Conservation (phyloP, 2,329 filamentous ascomycete genomes). For the Arachnopeziza araneosa region DNA sequence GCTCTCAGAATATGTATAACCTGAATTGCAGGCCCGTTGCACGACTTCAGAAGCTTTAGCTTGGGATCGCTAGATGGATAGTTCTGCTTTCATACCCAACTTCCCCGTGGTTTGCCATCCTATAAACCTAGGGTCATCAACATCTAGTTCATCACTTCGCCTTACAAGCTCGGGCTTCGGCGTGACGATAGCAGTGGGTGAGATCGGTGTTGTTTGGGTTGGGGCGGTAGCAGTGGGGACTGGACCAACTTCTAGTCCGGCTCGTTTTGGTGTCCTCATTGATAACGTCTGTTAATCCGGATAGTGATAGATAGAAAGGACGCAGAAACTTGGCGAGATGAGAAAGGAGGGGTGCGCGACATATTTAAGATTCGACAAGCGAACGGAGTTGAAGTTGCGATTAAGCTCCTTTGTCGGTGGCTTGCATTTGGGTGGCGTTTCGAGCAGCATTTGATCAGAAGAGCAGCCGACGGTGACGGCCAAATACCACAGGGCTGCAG, state of each 20-base stretch:
- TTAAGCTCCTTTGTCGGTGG: no score
- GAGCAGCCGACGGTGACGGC: not conserved
- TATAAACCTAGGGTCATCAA: not conserved
- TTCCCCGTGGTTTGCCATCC: not conserved
- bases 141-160: not conserved
- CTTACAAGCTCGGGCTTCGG: not conserved
- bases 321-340: no score
- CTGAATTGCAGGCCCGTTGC: not conserved
- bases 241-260: not conserved
- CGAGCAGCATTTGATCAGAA: not conserved
- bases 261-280: not conserved
- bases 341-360: no score
- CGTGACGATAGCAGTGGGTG: not conserved
- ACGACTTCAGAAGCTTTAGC: not conserved
- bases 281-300: no score
- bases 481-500: not conserved
- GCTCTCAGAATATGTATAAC: not conserved
- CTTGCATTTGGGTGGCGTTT: no score
- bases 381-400: no score
- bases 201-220: not conserved
- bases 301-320: no score
- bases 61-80: no score
- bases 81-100: no score
- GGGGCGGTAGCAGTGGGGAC: not conserved
- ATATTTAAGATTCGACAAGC: no score